phyloP scores from a whole-genome alignment of 2,329 filamentous ascomycete species.

The Colletotrichum trifolii region DNA sequence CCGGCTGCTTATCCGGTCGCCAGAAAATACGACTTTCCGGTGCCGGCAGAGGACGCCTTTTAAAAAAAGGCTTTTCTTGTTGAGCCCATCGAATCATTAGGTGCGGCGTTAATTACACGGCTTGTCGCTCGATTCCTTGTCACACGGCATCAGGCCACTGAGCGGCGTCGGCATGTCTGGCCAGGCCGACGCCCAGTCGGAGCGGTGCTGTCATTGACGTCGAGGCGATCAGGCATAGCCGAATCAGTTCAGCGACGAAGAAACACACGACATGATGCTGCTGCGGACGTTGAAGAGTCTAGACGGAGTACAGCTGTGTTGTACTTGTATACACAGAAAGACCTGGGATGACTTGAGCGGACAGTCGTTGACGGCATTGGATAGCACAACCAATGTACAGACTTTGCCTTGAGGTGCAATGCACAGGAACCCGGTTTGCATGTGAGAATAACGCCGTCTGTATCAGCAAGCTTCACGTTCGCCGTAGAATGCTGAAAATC shows the following conservation, averaged over 20 bases:
- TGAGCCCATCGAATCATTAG: no score
- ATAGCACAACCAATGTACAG: no score
- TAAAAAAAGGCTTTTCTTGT: neutral
- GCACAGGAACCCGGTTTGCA: neutral
- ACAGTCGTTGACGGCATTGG: no score
- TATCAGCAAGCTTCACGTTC: neutral
- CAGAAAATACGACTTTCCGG: no score
- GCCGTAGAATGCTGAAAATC: neutral
- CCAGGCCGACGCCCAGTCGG: slow-evolving; percentile 22
- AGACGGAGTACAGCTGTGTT: no score
- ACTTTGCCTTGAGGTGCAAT: neutral
- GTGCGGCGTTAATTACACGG: no score
- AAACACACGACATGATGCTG: neutral
- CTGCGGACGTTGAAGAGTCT: no score
- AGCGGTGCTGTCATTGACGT: slow-evolving; percentile 2
- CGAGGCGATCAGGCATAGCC: neutral
- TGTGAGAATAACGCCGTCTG: neutral
- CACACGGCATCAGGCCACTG: slow-evolving; percentile 21
- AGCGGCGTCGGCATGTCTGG: slow-evolving; percentile 9
- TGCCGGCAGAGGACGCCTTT: no score
- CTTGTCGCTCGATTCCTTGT: neutral
- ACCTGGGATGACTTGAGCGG: no score
- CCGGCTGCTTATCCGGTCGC: no score
- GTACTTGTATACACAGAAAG: no score
- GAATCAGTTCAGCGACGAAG: neutral